A percentile compares a stretch with the other conserved stretches of the same genome.
Conservation (phyloP, 2,329 filamentous ascomycete species). For the Diaporthe citrichinensis region DNA sequence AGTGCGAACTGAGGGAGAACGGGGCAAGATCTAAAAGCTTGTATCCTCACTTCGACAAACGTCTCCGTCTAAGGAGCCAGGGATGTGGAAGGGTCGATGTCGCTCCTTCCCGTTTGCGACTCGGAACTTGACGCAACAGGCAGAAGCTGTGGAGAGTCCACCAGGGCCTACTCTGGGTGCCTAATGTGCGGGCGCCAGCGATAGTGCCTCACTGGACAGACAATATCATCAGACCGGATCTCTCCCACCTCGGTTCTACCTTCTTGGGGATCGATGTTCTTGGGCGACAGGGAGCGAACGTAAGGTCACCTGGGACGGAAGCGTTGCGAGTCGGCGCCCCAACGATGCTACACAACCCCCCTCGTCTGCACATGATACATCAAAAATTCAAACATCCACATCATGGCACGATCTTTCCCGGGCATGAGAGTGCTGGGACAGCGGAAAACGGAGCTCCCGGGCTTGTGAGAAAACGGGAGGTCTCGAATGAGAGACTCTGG, state of each 20-base stretch:
- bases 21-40: constrained; percentile 4
- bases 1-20: constrained; percentile 15
- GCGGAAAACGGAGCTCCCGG: too few species aligned
- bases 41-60: neutral
- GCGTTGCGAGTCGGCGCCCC: neutral
- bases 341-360: neutral
- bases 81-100: too few species aligned
- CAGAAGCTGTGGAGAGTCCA: neutral
- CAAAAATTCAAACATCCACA: neutral
- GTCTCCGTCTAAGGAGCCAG: neutral
- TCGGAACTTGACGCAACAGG: neutral
- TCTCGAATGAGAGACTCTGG: neutral
- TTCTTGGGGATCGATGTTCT: neutral
- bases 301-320: neutral
- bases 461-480: neutral
- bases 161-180: neutral
- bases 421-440: neutral
- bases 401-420: neutral
- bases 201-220: neutral
- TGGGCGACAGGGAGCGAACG: neutral
- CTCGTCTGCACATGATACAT: constrained; percentile 9
- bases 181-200: neutral
- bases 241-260: neutral
- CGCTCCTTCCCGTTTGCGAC: neutral
- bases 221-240: neutral